phyloP scores from a whole-genome alignment of 257 asterid genomes.

The Nicotiana obtusifolia region DNA sequence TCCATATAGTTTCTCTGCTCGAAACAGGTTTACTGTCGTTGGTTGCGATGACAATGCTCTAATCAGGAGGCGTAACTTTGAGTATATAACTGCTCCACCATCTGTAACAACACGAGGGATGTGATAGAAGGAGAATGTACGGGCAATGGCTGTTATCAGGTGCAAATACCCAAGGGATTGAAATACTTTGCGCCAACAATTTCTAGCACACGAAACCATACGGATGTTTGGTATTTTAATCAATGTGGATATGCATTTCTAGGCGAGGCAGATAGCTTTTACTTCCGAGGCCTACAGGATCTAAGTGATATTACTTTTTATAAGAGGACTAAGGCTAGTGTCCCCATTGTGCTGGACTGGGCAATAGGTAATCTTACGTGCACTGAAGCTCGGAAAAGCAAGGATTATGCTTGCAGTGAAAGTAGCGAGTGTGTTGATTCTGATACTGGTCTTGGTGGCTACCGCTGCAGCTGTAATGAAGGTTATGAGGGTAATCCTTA shows the following conservation, averaged over 20 bases:
- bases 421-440: neutral
- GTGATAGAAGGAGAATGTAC: slow-evolving; percentile 3
- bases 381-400: neutral
- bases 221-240: neutral
- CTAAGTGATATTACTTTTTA: neutral
- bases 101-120: neutral
- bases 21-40: slow-evolving; percentile 10
- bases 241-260: slow-evolving; percentile 19
- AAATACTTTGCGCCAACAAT: neutral
- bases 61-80: neutral
- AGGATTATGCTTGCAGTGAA: slow-evolving; percentile 8
- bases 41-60: slow-evolving; percentile 19
- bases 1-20: slow-evolving; percentile 16
- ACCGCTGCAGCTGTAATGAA: neutral
- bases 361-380: slow-evolving; percentile 7
- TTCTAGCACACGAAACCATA: neutral
- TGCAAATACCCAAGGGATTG: slow-evolving; percentile 4
- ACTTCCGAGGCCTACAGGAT: slow-evolving; percentile 8
- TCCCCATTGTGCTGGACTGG: slow-evolving; percentile 9
- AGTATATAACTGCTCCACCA: neutral
- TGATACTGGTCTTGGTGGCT: neutral
- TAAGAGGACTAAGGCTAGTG: neutral
- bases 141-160: slow-evolving; percentile 16
- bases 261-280: slow-evolving; percentile 10
- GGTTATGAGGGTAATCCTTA: slow-evolving; percentile 6